Evolutionary conservation across 768 basidiomycete species (phyloP), one percentile per base, ranked within the genome.

Genomic region (Tylopilus felleus): DNA sequence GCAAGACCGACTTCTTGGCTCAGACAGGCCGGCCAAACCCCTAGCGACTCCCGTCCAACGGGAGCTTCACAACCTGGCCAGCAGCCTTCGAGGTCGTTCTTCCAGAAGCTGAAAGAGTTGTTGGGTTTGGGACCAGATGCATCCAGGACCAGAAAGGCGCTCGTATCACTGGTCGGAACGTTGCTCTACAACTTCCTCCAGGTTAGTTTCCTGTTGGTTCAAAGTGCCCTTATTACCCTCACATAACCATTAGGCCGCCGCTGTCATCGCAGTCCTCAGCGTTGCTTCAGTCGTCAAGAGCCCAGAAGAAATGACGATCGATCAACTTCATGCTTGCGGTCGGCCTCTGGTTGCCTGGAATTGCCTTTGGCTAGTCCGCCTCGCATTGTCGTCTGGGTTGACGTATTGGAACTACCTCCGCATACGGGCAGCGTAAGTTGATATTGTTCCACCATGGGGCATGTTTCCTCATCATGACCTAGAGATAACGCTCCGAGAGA

Each of bases 261-360:
- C 75, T 35, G 79, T 86, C 40, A 74, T 80, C 33, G 71, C 77
- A 0, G 58, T 89, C 31, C 69, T 85, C 10, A 74, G 72, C 8
- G 67, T 80, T 31, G 77, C 80, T 7, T 76, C 80, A 0, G 66
- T 71, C 27, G 72, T 73, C 23, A 71, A 72, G 57, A 85, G 81
- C 57, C 80, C 80, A 3, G 73, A 67, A 1, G 45, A 68, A 1
- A 44, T 68, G 3, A 57, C 52, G 4, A 49, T 72, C 38, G 77
- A 74, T 45, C 86, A 89, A 70, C 86, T 86, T 75, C 60, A 70
- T 23, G 83, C 84, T 0, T 89, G 87, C 58, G 75, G 75, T 41
- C 77, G 81, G 17, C 86, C 87, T 8, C 66, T 89, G 23, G 87
- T 88, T 7, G 70, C 75, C 2, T 89, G 86, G 87, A 79, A 84